These are phyloP conservation scores for Colletotrichum lupini DNA, from an alignment of 2,329 filamentous ascomycete species.

Conservation along the genomic window DNA sequence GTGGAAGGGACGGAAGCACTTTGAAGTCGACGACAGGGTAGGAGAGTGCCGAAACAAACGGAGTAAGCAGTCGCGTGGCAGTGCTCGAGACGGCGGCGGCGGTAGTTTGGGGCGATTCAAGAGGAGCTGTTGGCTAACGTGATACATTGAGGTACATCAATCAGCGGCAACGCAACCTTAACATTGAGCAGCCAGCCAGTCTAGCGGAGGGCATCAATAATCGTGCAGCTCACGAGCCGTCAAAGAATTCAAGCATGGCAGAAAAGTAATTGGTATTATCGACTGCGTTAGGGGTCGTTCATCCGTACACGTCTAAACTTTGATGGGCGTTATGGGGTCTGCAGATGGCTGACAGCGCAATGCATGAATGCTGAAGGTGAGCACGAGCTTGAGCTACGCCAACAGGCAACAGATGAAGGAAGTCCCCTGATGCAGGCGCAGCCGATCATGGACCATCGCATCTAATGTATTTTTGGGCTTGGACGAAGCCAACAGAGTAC, in stretches of 20 bases:
- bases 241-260: no score
- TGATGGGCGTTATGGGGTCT: not conserved
- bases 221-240: no score
- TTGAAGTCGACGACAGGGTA: not conserved
- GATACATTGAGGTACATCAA: not conserved
- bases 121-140: not conserved
- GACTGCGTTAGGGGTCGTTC: not conserved
- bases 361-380: not conserved
- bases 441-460: not conserved
- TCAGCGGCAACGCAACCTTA: not conserved
- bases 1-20: not conserved
- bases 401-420: not conserved
- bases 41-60: slow-evolving; percentile 6
- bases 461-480: not conserved
- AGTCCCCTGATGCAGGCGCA: not conserved
- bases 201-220: not conserved
- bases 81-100: slow-evolving; percentile 1
- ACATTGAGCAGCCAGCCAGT: not conserved
- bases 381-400: not conserved
- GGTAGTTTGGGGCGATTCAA: not conserved
- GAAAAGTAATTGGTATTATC: not conserved
- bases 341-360: not conserved
- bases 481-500: not conserved
- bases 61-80: slow-evolving; percentile 33
- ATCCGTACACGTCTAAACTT: not conserved